Evolutionary conservation across 2,329 filamentous ascomycete genomes (phyloP), one percentile per base, ranked within the genome.

Genomic region (Pseudomassariella vexata): DNA sequence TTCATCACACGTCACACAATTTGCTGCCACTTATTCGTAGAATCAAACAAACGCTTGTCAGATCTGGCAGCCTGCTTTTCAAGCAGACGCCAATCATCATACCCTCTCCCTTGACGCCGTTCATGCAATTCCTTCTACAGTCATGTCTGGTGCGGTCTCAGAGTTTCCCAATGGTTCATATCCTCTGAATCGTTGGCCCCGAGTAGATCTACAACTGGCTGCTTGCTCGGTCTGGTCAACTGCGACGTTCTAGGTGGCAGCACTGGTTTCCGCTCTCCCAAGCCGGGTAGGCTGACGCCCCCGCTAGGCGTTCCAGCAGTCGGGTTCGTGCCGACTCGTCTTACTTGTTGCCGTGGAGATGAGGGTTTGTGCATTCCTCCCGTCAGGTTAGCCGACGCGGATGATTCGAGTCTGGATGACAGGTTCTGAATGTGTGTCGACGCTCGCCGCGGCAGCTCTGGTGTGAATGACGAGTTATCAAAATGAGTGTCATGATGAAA

Each of bases 111-210:
- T 37, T 43, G 40, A 24, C 41, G 41, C 36, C 34, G 37, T 22
- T 44, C 40, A 14, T 46, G 38, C 18, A 46, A 45, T 31, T 43
- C 35, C 16, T 45, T 42, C 30, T 42, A 40, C 25, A 49, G 35
- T 47, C 41, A 11, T 48, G 42, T 55, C 39, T 57, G 28, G 48
- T 56, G 23, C n/a, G 73, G 73, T 48, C 71, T 71, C 46, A 77
- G 45, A 5, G 71, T 68, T 46, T 76, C 69, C 71, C 72, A 77
- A 15, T 67, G 62, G 9, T 66, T 65, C 52, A 74, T 58, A 22
- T 66, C 67, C 3, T 39, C 55, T n/a, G 47, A 53, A 14, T 56
- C 60, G 26, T 73, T 69, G 25, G 62, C 64, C 3, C 52, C 55
- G 19, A 73, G 48, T 27, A 72, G 59, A 39, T 73, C 72, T 12